Evolutionary conservation across 1,284 basidiomycete genomes (phyloP).

Genomic region (Fomitopsis betulina): DNA sequence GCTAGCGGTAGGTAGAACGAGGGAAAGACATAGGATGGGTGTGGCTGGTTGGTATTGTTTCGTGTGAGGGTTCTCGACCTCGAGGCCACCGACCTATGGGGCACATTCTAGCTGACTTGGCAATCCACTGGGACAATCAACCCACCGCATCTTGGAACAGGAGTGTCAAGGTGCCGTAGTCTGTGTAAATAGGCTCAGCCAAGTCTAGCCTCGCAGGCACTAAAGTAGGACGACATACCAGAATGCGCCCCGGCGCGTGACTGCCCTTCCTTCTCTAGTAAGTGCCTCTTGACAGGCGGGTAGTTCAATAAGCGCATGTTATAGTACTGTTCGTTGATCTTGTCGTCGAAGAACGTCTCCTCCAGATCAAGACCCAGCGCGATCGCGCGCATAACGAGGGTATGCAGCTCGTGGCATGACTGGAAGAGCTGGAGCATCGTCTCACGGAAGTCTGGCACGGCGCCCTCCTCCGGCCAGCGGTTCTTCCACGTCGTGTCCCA

Average conservation of each 20-base stretch:
- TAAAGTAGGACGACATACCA: constrained; percentile 32
- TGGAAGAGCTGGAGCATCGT: constrained; percentile 75
- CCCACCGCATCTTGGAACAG: constrained; percentile 77
- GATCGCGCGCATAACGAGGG: constrained; percentile 74
- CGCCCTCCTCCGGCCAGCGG: constrained; percentile 67
- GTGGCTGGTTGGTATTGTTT: constrained; percentile 65
- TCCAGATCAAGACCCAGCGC: constrained; percentile 72
- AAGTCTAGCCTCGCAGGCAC: neutral
- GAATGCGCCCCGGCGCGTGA: constrained; percentile 80
- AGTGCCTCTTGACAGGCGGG: constrained; percentile 57
- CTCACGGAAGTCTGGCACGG: constrained; percentile 62
- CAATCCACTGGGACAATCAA: neutral
- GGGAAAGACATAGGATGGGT: constrained; percentile 57
- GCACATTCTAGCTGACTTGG: constrained; percentile 2
- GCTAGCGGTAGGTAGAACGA: neutral
- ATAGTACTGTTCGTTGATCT: constrained; percentile 71
- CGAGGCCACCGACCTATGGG: constrained; percentile 70
- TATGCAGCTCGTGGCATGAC: constrained; percentile 73
- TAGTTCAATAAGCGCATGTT: constrained; percentile 76
- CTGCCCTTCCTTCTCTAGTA: constrained; percentile 62
- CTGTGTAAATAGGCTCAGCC: constrained; percentile 29
- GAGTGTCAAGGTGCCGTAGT: constrained; percentile 82
- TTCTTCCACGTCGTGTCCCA: constrained; percentile 75
- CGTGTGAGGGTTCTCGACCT: constrained; percentile 78
- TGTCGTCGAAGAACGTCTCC: constrained; percentile 70